Base-by-base conservation (phyloP, 2,329 filamentous ascomycete genomes). In the Cadophora malorum region DNA sequence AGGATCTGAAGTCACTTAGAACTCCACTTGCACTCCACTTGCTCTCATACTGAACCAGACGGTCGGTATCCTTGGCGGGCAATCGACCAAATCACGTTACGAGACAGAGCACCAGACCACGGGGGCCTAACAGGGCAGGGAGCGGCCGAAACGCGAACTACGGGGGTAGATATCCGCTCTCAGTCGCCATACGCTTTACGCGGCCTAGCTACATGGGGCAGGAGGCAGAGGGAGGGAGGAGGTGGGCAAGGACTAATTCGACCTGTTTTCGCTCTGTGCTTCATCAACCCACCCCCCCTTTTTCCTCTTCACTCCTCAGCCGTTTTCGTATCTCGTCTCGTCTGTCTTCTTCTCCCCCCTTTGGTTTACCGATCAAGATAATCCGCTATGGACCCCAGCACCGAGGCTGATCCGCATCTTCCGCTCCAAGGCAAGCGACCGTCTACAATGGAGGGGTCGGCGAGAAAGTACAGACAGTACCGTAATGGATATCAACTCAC, bases 131-230 rank as follows among this genome's bases (percentile, higher is more conserved):
- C 23, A 16, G 50, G 59, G 8, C 41, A 23, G 16, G 14, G 58
- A 28, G 59, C 59, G 41, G 59, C 59, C 41, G 59, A 49, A 31
- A 47, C 59, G 8, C 38, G 59, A 49, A 33, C 16, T 19, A 5
- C 3, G 19, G 55, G 21, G 38, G 7, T 19, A 28, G 25, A 62
- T 41, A 49, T 25, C 12, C 31, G 31, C 28, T 38, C 19, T 23
- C 31, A 58, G 33, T 58, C 53, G 38, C 59, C 45, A 49, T 50
- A 62, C 59, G 38, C 41, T 62, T 49, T 47, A 50, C 41, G 41
- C 59, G 59, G 41, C 6, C 59, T 62, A 62, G 41, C 59, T 62
- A 28, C 41, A 62, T 62, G 59, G 59, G 59, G 59, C 59, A 62
- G 59, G 59, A 62, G 59, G 21, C 5, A 25, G 33, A 45, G 33